phyloP scores from a whole-genome alignment of 495 filamentous ascomycete species.

The Durotheca rogersii region DNA sequence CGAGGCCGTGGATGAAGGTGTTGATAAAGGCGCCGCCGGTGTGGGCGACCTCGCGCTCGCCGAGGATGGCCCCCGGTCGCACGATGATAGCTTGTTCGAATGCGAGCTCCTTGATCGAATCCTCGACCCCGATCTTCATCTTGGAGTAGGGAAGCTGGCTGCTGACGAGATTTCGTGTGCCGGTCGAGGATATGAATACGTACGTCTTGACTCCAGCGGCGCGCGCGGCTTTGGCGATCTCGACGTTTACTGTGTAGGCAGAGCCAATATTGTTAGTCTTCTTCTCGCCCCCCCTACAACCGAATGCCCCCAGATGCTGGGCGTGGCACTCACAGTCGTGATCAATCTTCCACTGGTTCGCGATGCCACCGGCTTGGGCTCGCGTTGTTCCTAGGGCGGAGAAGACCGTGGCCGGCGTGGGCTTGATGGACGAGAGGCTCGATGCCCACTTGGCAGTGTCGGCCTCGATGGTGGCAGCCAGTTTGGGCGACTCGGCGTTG shows the following conservation, averaged over 20 bases:
- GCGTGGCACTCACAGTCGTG: constrained; percentile 50
- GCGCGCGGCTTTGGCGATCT: constrained; percentile 65
- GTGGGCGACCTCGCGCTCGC: constrained; percentile 61
- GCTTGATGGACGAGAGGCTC: constrained; percentile 53
- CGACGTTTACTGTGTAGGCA: constrained; percentile 54
- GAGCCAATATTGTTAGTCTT: neutral
- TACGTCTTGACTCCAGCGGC: constrained; percentile 63
- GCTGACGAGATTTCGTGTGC: constrained; percentile 42
- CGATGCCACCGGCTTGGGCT: constrained; percentile 63
- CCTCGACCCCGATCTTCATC: constrained; percentile 83
- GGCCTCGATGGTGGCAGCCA: constrained; percentile 48
- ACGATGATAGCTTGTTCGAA: constrained; percentile 77
- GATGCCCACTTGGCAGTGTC: constrained; percentile 58
- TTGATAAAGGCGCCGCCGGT: constrained; percentile 49
- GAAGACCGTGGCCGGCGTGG: constrained; percentile 60
- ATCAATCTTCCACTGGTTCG: constrained; percentile 75
- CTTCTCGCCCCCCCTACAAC: too few species aligned
- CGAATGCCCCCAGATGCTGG: too few species aligned
- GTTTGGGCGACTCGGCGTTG: constrained; percentile 49
- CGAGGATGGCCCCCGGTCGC: constrained; percentile 73
- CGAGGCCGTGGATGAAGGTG: constrained; percentile 53
- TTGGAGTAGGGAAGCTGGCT: constrained; percentile 54
- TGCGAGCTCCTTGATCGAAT: constrained; percentile 65
- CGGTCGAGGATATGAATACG: constrained; percentile 64
- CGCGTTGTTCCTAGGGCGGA: constrained; percentile 69